A percentile compares a stretch with the other conserved stretches of the same genome.
Evolutionary conservation across 78 protist genomes (phyloP).

Genomic region (Mastigamoeba balamuthi): DNA sequence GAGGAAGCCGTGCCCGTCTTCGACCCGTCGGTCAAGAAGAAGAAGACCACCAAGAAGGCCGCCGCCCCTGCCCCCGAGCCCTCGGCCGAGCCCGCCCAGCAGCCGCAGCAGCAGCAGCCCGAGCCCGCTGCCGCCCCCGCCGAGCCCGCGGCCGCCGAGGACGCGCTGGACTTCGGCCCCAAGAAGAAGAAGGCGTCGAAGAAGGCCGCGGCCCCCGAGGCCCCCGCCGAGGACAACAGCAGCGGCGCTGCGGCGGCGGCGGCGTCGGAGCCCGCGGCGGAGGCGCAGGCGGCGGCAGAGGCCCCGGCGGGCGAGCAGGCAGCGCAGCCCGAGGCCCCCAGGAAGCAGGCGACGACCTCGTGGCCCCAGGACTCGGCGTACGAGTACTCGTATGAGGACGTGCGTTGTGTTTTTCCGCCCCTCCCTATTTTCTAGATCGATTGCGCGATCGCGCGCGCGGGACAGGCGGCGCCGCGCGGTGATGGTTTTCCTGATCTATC

Average conservation of each 20-base stretch:
- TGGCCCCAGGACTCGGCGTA: too few species aligned
- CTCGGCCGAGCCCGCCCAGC: too few species aligned
- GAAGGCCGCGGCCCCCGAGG: neutral
- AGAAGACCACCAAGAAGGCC: too few species aligned
- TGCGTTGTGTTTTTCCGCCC: neutral
- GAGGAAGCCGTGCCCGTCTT: too few species aligned
- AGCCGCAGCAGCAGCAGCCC: too few species aligned
- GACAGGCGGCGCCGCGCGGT: too few species aligned
- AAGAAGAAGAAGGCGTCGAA: constrained; percentile 20
- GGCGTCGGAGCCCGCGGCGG: neutral
- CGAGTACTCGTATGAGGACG: neutral
- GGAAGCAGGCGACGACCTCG: constrained; percentile 21
- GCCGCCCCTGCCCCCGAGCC: too few species aligned
- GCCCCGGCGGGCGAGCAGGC: neutral
- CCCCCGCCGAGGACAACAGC: neutral
- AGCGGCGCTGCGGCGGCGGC: constrained; percentile 1
- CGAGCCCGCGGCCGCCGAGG: too few species aligned
- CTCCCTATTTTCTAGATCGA: neutral
- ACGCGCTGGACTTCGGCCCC: constrained; percentile 6
- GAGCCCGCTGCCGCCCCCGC: too few species aligned
- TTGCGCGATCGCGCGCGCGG: too few species aligned
- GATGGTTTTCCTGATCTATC: too few species aligned
- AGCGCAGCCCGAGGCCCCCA: constrained; percentile 21
- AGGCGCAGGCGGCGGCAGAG: neutral
- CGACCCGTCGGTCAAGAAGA: too few species aligned